These are phyloP conservation scores for Porcisia hertigi DNA, from an alignment of 208 protist species.

Conservation along the genomic window DNA sequence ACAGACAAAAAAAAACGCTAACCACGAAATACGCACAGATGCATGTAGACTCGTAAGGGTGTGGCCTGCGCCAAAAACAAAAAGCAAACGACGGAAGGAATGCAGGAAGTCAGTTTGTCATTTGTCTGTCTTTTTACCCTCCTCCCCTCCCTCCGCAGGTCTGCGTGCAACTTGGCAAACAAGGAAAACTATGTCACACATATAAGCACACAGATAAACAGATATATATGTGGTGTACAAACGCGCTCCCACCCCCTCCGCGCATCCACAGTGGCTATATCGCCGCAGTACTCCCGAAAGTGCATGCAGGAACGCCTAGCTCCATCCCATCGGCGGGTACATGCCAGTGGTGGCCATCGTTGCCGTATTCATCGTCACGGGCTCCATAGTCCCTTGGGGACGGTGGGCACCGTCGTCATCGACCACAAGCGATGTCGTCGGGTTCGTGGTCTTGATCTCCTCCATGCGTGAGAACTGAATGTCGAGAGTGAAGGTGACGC, in stretches of 20 bases:
- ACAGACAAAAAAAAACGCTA: too few relatives aligned
- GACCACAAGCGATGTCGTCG: slow-evolving; percentile 75
- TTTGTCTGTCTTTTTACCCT: background rate
- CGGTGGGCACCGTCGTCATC: slow-evolving; percentile 73
- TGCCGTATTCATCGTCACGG: slow-evolving; percentile 25
- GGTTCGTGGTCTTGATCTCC: slow-evolving; percentile 89
- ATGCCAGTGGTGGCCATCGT: slow-evolving; percentile 19
- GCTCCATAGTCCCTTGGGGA: slow-evolving; percentile 30
- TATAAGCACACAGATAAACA: background rate
- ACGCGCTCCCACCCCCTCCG: too few relatives aligned
- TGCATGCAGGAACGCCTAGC: slow-evolving; percentile 3
- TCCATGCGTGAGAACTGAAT: slow-evolving; percentile 93
- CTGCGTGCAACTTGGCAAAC: background rate
- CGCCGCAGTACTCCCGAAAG: background rate
- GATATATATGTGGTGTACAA: too few relatives aligned
- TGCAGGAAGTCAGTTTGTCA: background rate
- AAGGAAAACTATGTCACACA: background rate
- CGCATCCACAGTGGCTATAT: background rate
- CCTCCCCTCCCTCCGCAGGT: background rate
- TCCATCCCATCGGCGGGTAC: slow-evolving; percentile 36
- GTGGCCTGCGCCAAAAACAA: background rate
- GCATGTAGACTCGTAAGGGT: background rate
- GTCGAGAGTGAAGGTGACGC: slow-evolving; percentile 89
- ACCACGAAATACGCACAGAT: background rate
- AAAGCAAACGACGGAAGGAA: background rate